Evolutionary conservation across 148 eudicot genomes (phyloP).

Genomic region (Cornus controversa): DNA sequence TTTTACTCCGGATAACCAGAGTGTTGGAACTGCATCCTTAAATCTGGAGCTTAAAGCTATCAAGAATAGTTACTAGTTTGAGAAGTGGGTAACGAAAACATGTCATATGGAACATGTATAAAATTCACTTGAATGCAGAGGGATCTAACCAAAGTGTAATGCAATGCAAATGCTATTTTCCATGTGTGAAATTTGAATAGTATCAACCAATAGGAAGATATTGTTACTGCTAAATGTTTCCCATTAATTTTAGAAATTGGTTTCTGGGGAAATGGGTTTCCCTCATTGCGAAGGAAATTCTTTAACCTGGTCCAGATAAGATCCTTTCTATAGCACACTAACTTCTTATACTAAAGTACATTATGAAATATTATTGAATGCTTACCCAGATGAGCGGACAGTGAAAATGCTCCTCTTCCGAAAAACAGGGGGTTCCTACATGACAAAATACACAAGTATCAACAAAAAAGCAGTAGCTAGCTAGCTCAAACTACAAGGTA

Average conservation of each 20-base stretch:
- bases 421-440: constrained; percentile 73
- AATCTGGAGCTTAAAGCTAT: neutral
- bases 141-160: neutral
- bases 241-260: constrained; percentile 1
- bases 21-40: neutral
- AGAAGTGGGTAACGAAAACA: neutral
- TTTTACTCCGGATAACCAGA: neutral
- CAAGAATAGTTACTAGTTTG: neutral
- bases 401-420: constrained; percentile 71
- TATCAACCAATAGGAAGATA: neutral
- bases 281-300: neutral
- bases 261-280: neutral
- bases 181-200: constrained; percentile 1
- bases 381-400: constrained; percentile 70
- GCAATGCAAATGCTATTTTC: neutral
- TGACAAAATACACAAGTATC: constrained; percentile 10
- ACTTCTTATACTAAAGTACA: neutral
- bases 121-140: neutral
- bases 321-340: neutral
- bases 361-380: neutral
- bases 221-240: neutral
- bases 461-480: constrained; percentile 3
- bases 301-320: constrained; percentile 6
- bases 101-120: neutral
- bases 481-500: neutral